These are phyloP conservation scores for Tetragonia tetragonoides DNA, from an alignment of 148 eudicot genomes.

Conservation along the genomic window DNA sequence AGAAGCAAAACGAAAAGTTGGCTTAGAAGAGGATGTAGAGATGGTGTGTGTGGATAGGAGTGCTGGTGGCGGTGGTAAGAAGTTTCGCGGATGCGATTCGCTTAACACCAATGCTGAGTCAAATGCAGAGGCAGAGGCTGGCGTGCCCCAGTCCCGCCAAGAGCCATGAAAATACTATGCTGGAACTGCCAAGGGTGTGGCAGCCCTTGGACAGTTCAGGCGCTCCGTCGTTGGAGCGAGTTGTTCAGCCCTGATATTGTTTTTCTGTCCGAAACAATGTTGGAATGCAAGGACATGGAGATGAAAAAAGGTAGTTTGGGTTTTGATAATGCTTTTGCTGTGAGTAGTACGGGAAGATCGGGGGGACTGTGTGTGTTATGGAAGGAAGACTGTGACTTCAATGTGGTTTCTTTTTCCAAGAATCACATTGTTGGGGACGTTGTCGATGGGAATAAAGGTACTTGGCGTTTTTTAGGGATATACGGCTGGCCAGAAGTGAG, in stretches of 20 bases:
- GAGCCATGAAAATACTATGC: neutral
- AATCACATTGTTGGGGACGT: neutral
- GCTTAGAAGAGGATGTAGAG: no score
- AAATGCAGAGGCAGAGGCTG: neutral
- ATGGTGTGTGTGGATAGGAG: no score
- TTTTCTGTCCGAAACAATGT: neutral
- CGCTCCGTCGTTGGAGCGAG: neutral
- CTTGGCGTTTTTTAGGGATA: neutral
- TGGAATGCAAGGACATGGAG: neutral
- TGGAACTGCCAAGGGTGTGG: conserved; percentile 7
- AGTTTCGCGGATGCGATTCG: no score
- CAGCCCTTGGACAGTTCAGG: neutral
- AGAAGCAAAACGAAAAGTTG: no score
- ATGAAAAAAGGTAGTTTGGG: neutral
- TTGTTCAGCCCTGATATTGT: neutral
- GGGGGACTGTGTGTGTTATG: neutral
- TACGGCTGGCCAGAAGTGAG: neutral
- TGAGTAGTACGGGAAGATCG: neutral
- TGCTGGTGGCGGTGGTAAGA: no score
- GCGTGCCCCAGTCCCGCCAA: neutral
- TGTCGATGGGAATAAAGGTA: no score
- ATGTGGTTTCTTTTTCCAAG: neutral
- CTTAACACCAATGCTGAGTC: no score
- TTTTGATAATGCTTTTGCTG: neutral
- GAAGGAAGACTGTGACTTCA: neutral